Conservation (phyloP, 2,329 filamentous ascomycete genomes). For the Bipolaris sorokiniana region DNA sequence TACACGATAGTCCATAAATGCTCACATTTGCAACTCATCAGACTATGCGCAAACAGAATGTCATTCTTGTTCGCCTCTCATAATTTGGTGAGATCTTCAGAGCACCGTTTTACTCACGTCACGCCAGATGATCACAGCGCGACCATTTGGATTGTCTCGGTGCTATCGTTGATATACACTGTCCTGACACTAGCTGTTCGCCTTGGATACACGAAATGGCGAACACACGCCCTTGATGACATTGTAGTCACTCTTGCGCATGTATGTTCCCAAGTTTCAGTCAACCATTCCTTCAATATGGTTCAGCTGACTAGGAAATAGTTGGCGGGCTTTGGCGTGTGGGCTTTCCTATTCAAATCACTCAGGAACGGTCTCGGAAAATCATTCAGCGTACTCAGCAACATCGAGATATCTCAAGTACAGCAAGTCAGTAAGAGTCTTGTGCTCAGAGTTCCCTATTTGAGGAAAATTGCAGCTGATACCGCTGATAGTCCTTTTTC, state of each 20-base stretch:
- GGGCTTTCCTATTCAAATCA: slow-evolving; percentile 3
- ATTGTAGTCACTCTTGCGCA: slow-evolving; percentile 3
- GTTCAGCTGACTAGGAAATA: neutral
- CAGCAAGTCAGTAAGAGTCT: slow-evolving; percentile 4
- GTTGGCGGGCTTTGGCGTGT: slow-evolving; percentile 6
- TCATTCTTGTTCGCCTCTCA: neutral
- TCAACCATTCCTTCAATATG: neutral
- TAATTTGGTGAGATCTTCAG: neutral
- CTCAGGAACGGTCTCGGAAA: slow-evolving; percentile 7
- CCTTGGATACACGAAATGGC: slow-evolving; percentile 4
- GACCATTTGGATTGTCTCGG: slow-evolving; percentile 1
- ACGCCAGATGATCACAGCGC: slow-evolving; percentile 8
- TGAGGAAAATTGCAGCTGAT: neutral
- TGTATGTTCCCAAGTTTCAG: neutral
- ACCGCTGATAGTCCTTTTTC: neutral
- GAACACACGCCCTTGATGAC: slow-evolving; percentile 3
- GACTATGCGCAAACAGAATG: neutral
- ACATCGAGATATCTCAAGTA: neutral
- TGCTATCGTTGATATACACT: slow-evolving; percentile 6
- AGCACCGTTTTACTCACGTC: slow-evolving; percentile 4
- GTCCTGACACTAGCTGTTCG: slow-evolving; percentile 1
- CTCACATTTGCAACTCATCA: neutral
- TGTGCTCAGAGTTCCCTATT: neutral
- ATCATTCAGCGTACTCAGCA: neutral
- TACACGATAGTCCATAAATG: neutral